Evolutionary conservation across 371 early-diverging fungal species (phyloP).

Genomic region (Mucor piriformis): DNA sequence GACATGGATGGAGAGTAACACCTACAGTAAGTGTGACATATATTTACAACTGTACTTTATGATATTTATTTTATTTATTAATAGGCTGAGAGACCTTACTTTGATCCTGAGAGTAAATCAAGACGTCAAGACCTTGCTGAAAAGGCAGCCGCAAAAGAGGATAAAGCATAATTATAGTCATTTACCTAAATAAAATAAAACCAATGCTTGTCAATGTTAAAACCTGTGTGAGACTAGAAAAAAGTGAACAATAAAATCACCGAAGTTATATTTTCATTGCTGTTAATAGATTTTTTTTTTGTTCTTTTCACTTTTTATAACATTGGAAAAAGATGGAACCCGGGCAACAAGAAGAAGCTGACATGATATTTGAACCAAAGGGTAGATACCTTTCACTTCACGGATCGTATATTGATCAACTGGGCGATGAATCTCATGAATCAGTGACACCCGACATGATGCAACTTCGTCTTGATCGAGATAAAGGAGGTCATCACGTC

Average conservation of each 20-base stretch:
- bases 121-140: slow-evolving; percentile 19
- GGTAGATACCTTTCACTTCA: slow-evolving; percentile 11
- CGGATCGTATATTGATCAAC: slow-evolving; percentile 4
- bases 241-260: too few species aligned
- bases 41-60: not conserved
- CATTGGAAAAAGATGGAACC: too few species aligned
- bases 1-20: slow-evolving; percentile 50
- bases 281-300: not conserved
- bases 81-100: slow-evolving; percentile 59
- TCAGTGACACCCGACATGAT: not conserved
- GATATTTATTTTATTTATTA: not conserved
- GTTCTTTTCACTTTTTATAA: not conserved
- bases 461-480: not conserved
- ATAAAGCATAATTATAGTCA: not conserved
- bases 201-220: too few species aligned
- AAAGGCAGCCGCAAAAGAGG: slow-evolving; percentile 4
- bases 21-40: slow-evolving; percentile 15
- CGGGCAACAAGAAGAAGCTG: not conserved
- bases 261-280: too few species aligned
- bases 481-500: slow-evolving; percentile 19
- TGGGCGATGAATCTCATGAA: not conserved
- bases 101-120: slow-evolving; percentile 50
- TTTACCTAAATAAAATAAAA: not conserved
- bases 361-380: slow-evolving; percentile 1
- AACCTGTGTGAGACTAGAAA: too few species aligned